Base-by-base conservation (phyloP, 345 rosid genomes). In the Camelina sativa region DNA sequence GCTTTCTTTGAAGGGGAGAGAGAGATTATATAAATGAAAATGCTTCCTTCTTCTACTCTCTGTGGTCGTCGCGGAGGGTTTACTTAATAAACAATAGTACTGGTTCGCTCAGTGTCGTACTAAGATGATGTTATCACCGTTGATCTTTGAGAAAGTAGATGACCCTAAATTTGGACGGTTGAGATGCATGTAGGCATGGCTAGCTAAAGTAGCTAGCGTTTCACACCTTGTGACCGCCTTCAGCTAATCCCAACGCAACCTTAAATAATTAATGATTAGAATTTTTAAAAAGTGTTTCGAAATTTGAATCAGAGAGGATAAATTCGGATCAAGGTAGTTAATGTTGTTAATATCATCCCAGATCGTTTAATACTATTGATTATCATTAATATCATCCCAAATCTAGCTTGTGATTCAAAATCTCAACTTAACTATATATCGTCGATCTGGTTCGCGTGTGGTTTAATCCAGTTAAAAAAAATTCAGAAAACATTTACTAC, bases 121-220 rank as follows among this genome's bases (percentile, higher is more conserved):
- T 28, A 28, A 28, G 30, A 28, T 4, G 30, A 28, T 28, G 30
- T 28, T 38, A 37, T 8, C 9, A 16, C 51, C 66, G 51, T 62
- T 62, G 66, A 62, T 62, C 51, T 62, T 22, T 40, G 5, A 28
- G 5, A 4, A 28, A 28, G 12, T 55, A 3, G 2, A 15, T 62
- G 19, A 51, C 22, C 19, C 23, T 13, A 1, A 62, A 4, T 4
- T 4, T 23, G 78, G 81, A 30, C 25, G 15, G 47, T 28, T 48
- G 52, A 37, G 44, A 25, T 80, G 75, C 72, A 76, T 25, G 47
- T 57, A 57, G 41, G 7, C 22, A 32, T 11, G 38, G 22, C 0
- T 57, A 57, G 62, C 13, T 16, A 25, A n/a, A n/a, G 28, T 28
- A 28, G 30, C 30, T 28, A 28, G 30, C 30, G n/a, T 28, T 57